Evolutionary conservation across 495 filamentous ascomycete genomes (phyloP).

Genomic region (Podospora pseudopauciseta): DNA sequence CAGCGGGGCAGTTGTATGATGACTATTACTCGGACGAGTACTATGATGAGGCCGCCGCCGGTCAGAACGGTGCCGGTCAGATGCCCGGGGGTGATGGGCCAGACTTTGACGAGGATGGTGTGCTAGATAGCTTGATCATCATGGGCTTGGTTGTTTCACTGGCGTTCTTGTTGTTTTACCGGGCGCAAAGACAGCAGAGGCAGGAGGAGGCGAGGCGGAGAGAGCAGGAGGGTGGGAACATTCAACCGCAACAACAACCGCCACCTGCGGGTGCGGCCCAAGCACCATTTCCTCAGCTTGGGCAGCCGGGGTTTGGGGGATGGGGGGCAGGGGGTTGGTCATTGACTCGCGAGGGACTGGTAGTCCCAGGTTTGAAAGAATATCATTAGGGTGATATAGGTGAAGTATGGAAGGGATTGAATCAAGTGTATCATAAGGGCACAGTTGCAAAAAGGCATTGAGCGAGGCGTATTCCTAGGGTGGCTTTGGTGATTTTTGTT

Average conservation of each 20-base stretch:
- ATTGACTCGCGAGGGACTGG: constrained; percentile 42
- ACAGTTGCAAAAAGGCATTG: neutral
- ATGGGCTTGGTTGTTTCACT: constrained; percentile 70
- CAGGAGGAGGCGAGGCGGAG: constrained; percentile 50
- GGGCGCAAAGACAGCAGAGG: constrained; percentile 71
- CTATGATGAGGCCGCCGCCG: neutral
- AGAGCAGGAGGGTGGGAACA: constrained; percentile 28
- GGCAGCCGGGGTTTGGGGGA: constrained; percentile 65
- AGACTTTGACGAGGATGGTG: constrained; percentile 58
- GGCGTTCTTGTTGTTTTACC: constrained; percentile 74
- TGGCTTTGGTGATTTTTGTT: neutral
- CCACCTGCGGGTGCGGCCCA: constrained; percentile 10
- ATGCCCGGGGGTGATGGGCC: constrained; percentile 48
- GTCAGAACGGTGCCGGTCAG: constrained; percentile 47
- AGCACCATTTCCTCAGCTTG: constrained; percentile 60
- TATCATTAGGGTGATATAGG: neutral
- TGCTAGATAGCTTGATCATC: constrained; percentile 83
- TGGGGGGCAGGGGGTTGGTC: constrained; percentile 75
- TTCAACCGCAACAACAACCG: neutral
- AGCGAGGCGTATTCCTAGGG: neutral
- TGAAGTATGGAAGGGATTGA: neutral
- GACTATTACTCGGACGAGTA: constrained; percentile 55
- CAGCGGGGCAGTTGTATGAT: constrained; percentile 52
- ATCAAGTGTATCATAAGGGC: neutral
- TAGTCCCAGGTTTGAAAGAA: neutral